Percentiles rank a stretch among this genome's conserved stretches.
phyloP scores from a whole-genome alignment of 2,329 filamentous ascomycete species.

The Neofusicoccum ribis region DNA sequence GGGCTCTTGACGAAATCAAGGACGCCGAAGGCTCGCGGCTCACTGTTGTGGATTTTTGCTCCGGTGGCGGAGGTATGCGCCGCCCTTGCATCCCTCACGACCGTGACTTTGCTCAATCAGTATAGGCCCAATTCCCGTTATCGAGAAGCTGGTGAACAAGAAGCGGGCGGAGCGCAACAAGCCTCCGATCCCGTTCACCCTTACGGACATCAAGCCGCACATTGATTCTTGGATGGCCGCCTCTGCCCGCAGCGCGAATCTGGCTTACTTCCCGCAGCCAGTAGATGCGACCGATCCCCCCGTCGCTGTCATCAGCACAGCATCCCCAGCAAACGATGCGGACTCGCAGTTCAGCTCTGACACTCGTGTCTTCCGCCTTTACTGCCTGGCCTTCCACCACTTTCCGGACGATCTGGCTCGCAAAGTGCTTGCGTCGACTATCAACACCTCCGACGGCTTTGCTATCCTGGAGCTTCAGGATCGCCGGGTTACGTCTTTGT shows the following conservation, averaged over 20 bases:
- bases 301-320: constrained; percentile 28
- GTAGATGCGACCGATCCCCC: constrained; percentile 67
- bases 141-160: constrained; percentile 36
- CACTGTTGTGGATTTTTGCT: constrained; percentile 74
- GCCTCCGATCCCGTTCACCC: constrained; percentile 37
- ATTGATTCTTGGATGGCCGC: constrained; percentile 37
- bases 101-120: constrained; percentile 22
- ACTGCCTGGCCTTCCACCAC: constrained; percentile 76
- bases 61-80: constrained; percentile 63
- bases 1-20: constrained; percentile 26
- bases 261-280: constrained; percentile 60
- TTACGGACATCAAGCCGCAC: constrained; percentile 44
- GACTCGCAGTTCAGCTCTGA: neutral
- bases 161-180: constrained; percentile 23
- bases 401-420: constrained; percentile 65
- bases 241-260: constrained; percentile 47
- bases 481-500: constrained; percentile 41
- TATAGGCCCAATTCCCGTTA: constrained; percentile 33
- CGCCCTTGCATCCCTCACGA: no score
- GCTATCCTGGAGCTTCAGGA: constrained; percentile 76
- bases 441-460: constrained; percentile 66
- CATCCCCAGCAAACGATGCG: neutral
- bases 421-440: constrained; percentile 63
- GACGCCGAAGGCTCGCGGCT: constrained; percentile 36
- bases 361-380: constrained; percentile 61